phyloP scores from a whole-genome alignment of 768 basidiomycete species.

The Clathrus columnatus region DNA sequence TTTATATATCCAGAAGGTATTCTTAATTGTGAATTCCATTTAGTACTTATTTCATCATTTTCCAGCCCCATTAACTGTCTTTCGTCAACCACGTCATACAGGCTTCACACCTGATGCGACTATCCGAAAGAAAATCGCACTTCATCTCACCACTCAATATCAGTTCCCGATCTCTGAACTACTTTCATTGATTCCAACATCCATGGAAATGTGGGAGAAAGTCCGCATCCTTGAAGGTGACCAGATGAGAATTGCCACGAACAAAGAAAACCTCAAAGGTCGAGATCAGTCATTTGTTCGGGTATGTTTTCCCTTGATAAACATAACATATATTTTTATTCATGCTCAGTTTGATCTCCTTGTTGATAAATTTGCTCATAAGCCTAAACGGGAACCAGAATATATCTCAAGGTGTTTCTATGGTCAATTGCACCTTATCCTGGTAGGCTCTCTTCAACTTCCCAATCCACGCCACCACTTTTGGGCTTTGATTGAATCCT shows the following conservation, averaged over 20 bases:
- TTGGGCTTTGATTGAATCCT: not conserved
- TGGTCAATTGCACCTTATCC: not conserved
- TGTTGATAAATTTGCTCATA: not conserved
- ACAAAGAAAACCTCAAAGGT: too few relatives aligned
- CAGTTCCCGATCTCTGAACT: too few relatives aligned
- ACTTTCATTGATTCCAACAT: too few relatives aligned
- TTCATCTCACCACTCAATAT: too few relatives aligned
- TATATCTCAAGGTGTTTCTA: not conserved
- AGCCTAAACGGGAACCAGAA: not conserved
- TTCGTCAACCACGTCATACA: not conserved
- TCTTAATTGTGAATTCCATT: not conserved
- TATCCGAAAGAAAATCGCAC: too few relatives aligned
- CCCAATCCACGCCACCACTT: not conserved
- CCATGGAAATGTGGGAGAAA: too few relatives aligned
- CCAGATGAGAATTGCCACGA: too few relatives aligned
- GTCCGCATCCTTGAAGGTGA: not conserved
- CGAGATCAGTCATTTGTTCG: not conserved
- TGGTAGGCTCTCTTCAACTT: not conserved
- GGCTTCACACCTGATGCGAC: too few relatives aligned
- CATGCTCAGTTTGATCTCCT: not conserved
- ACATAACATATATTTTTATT: not conserved
- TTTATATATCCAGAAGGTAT: not conserved
- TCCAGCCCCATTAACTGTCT: not conserved
- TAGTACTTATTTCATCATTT: not conserved
- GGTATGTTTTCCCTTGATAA: not conserved